Evolutionary conservation across 225 moss, liverwort and hornwort species (phyloP), one percentile per base, ranked within the genome.

Genomic region (Climacium dendroides): DNA sequence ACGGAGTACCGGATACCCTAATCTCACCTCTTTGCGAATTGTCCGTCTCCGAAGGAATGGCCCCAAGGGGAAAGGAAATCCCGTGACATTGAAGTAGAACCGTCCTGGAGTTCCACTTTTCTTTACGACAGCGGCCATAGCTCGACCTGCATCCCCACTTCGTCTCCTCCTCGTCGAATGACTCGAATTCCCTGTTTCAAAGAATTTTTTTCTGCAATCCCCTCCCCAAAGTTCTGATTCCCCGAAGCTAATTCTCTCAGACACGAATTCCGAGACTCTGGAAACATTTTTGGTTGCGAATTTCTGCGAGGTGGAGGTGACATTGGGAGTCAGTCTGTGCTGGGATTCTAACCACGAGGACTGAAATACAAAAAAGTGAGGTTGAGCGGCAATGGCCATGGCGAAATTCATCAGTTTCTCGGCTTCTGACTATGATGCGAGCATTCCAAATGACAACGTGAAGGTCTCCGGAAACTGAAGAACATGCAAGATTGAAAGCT

Each of bases 31-130:
- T 86, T 95, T 97, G 76, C 96, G 91, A 75, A 97, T 86, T 16
- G 97, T 96, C 74, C 89, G 94, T 78, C 97, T 92, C 82, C 85
- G 94, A 11, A 97, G 88, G 60, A 99, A 99, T 22, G 99, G 99
- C 19, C 99, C 97, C 81, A 99, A 89, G 54, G 96, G 99, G n/a
- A 99, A 99, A 58, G 96, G 99, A 84, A 97, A 99, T 41, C 96
- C 99, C 54, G 96, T 97, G 59, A 97, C 86, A 87, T 97, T 97
- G 90, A 97, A 95, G 86, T 99, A 96, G 48, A 99, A 95, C 74
- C 95, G 94, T 34, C 97, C 96, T 41, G 82, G 19, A 39, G 74
- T 30, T 48, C 34, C 72, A 29, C 74, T 59, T 53, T 50, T 85
- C 87, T 89, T 74, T 55, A 82, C 84, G 23, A 32, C 88, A 69